phyloP scores from a whole-genome alignment of 306 rosid genomes.

The Corylus heterophylla region DNA sequence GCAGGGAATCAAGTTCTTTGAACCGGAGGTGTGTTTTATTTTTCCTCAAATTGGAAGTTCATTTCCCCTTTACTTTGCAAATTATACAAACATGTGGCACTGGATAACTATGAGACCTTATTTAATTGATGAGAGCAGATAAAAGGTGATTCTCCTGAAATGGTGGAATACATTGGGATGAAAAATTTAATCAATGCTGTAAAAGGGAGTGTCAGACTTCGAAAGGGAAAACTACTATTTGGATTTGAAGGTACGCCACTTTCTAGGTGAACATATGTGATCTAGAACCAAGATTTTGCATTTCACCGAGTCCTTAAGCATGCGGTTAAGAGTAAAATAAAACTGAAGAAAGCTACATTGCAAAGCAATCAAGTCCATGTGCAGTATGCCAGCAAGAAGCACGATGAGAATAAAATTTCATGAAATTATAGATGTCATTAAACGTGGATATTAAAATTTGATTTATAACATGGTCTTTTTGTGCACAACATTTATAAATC shows the following conservation, averaged over 20 bases:
- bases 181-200: constrained; percentile 78
- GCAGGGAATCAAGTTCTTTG: constrained; percentile 98
- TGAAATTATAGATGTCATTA: background rate
- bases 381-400: background rate
- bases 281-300: constrained; percentile 20
- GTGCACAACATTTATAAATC: background rate
- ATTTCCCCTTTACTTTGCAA: constrained; percentile 15
- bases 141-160: constrained; percentile 95
- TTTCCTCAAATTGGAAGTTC: constrained; percentile 30
- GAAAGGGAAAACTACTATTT: constrained; percentile 64
- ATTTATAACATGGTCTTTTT: background rate
- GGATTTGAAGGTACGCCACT: constrained; percentile 76
- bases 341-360: background rate
- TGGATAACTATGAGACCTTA: constrained; percentile 10
- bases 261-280: constrained; percentile 10
- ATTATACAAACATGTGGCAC: constrained; percentile 7
- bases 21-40: constrained; percentile 78
- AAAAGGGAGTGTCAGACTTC: constrained; percentile 73
- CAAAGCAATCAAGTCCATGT: background rate
- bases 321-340: constrained; percentile 7
- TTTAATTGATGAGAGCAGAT: constrained; percentile 59
- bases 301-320: constrained; percentile 7
- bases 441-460: background rate
- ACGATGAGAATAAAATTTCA: background rate
- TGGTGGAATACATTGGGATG: constrained; percentile 89